Evolutionary conservation across 1,139 yeast genomes (phyloP), one percentile per base, ranked within the genome.

Genomic region (Sugiyamaella grinbergsii): DNA sequence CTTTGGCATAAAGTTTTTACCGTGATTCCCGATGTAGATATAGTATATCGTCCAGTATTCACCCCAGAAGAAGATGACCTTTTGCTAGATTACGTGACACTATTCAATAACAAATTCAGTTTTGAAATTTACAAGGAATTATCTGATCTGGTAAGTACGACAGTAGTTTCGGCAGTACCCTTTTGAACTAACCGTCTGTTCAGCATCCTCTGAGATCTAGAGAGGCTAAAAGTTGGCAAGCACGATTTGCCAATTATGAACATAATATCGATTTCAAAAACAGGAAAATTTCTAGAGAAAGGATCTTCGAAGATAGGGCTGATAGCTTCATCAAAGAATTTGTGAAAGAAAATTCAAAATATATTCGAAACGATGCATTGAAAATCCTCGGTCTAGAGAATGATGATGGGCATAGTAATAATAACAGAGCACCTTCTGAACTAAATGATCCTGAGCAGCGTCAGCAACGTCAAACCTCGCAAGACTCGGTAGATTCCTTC

Each of bases 51-150:
- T 7, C 37, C 37, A 16, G 37, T 33, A 16, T 40, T 40, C 7
- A 38, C 42, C 3, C 42, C 42, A 2, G 42, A 38, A 28, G 42
- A 38, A 23, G 42, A 38, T 19, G 42, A 38, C 3, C 19, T 22
- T 8, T 23, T 38, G 32, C n/a, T 38, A 4, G 42, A 38, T 23
- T 38, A 23, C n/a, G 32, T 38, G 13, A 16, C 29, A 7, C 19
- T 38, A 22, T 33, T 33, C 23, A 33, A 33, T 16, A 33, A 18
- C 37, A 33, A 33, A 16, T 33, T 15, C 18, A 33, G 37, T 16
- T 8, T 16, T 16, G 7, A 33, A 8, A 18, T 33, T 16, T 33
- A 33, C 8, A 33, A 18, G 23, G 23, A 15, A 33, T 8, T 33
- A 8, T 33, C 37, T 16, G 37, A 33, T 8, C 20, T 33, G 23